A percentile compares a stretch with the other conserved stretches of the same genome.
Evolutionary conservation across 495 filamentous ascomycete genomes (phyloP).

Genomic region (Trichocladium antarcticum): DNA sequence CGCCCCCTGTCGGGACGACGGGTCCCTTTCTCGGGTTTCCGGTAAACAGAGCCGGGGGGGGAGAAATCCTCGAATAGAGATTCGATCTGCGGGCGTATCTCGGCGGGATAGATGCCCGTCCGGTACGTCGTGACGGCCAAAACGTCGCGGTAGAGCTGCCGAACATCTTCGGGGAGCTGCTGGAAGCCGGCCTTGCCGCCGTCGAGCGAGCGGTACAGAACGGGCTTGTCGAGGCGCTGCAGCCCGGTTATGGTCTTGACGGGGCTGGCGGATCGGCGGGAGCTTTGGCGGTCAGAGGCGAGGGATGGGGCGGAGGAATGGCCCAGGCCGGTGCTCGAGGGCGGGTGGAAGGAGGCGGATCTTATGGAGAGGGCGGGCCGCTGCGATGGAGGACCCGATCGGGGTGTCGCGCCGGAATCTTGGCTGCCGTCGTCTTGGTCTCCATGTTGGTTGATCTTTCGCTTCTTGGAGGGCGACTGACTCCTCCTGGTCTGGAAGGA

Average conservation of each 20-base stretch:
- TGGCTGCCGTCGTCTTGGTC: background rate
- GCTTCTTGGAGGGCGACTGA: background rate
- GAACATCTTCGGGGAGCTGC: constrained; percentile 3
- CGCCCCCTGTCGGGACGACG: background rate
- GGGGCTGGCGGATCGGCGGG: constrained; percentile 5
- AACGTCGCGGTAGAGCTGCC: constrained; percentile 4
- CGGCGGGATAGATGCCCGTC: constrained; percentile 4
- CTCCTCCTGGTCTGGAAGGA: background rate
- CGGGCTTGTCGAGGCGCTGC: constrained; percentile 3
- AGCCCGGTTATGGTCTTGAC: constrained; percentile 4
- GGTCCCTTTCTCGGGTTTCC: background rate
- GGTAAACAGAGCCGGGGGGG: background rate
- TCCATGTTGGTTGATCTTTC: background rate
- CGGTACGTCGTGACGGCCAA: background rate
- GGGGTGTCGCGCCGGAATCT: background rate
- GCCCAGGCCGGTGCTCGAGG: background rate
- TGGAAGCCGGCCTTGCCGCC: background rate
- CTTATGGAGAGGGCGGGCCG: background rate
- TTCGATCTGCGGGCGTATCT: constrained; percentile 3
- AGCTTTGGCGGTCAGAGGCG: background rate
- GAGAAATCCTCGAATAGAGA: background rate
- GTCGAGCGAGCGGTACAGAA: background rate
- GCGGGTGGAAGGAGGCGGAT: background rate
- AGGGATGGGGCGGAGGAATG: background rate
- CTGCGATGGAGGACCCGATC: background rate